Evolutionary conservation across 2,329 filamentous ascomycete genomes (phyloP), one percentile per base, ranked within the genome.

Genomic region (Colletotrichum limetticola): DNA sequence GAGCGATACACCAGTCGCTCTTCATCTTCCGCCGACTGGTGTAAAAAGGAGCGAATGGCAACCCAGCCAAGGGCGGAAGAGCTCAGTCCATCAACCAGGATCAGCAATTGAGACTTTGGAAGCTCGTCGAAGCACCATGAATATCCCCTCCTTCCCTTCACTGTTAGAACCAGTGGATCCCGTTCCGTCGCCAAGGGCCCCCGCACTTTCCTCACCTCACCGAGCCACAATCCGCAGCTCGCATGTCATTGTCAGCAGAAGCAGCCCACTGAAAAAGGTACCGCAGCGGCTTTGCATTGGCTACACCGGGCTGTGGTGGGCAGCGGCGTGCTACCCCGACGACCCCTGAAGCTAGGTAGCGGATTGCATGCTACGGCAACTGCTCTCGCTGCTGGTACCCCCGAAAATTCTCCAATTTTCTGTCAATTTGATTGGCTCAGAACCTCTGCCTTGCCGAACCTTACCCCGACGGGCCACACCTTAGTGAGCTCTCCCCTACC

Each of bases 81-180:
- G 70, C 70, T 69, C 35, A 16, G 59, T 60, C 46, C 62, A 55
- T 46, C 52, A 35, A 26, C 70, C 53, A 12, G 70, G 66, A 56
- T 72, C 46, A 60, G 65, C 65, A 69, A 26, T n/a, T 35, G 66
- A 64, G 46, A 42, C 16, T 65, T 72, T 72, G 46, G 70, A 70
- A 72, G 66, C 66, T 57, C 70, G n/a, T 72, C 70, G 70, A 72
- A 72, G 59, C 70, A 52, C 42, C 55, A 24, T 72, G 70, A 72
- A 72, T 37, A 58, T 53, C 66, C 69, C 66, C 65, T 55, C 59
- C 49, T 69, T 59, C 60, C 70, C 5, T 55, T 52, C 60, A 65
- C 59, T 72, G 70, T 35, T 26, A 72, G 55, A 56, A 63, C 46
- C 19, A 30, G 66, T 64, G 70, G 70, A 57, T 70, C 60, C 70